Conservation (phyloP, 225 moss, liverwort and hornwort species). For the Rhytidiadelphus loreus region DNA sequence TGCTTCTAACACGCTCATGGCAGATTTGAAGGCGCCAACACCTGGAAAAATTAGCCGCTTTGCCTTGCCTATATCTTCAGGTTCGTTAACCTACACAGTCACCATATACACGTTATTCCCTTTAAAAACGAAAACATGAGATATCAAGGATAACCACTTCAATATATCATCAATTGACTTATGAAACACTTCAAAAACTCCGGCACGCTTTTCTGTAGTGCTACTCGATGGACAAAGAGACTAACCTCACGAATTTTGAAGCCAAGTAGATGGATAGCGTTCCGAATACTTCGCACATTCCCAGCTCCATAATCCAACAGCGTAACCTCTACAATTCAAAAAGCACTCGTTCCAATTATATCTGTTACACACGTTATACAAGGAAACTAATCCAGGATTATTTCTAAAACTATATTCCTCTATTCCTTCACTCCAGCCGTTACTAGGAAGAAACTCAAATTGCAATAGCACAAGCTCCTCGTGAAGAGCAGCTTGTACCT, state of each 20-base stretch:
- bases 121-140: neutral
- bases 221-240: neutral
- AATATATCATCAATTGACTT: neutral
- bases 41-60: constrained; percentile 84
- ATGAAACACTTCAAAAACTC: neutral
- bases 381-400: neutral
- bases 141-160: neutral
- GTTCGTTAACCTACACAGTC: constrained; percentile 15
- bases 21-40: constrained; percentile 78
- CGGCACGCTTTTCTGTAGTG: neutral
- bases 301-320: constrained; percentile 97
- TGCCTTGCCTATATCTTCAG: constrained; percentile 68
- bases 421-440: neutral
- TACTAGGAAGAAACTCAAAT: neutral
- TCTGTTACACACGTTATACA: neutral
- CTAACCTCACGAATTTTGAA: constrained; percentile 68
- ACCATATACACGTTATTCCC: neutral
- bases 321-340: constrained; percentile 66
- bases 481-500: neutral
- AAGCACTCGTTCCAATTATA: neutral
- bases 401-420: neutral
- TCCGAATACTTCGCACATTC: constrained; percentile 90
- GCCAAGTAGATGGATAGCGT: constrained; percentile 85
- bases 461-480: neutral
- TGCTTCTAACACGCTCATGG: constrained; percentile 59